These are phyloP conservation scores for Arctostaphylos glauca DNA, from an alignment of 148 eudicot species.

Conservation along the genomic window DNA sequence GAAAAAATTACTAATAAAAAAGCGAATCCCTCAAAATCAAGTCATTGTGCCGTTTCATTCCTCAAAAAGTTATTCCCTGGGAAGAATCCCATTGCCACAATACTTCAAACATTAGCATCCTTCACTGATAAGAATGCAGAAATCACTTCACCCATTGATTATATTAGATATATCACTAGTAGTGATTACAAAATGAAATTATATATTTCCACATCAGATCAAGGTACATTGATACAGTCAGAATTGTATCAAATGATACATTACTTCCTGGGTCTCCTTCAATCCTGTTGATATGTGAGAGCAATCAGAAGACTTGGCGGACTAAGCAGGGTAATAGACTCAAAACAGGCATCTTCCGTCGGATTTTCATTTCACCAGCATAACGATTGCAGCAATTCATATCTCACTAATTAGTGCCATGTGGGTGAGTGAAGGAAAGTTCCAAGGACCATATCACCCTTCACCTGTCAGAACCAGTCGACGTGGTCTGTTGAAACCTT, in stretches of 20 bases:
- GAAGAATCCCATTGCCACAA: not conserved
- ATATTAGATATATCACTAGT: not conserved
- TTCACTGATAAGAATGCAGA: not conserved
- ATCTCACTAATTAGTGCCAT: not conserved
- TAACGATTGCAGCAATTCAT: not conserved
- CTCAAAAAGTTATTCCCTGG: not conserved
- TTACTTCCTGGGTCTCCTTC: not conserved
- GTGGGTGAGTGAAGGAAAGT: not conserved
- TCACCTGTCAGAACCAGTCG: conserved; percentile 55
- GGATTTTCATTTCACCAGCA: conserved; percentile 9
- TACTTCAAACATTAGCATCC: no score
- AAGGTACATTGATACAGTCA: not conserved
- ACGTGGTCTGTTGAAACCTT: conserved; percentile 61
- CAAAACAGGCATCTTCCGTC: not conserved
- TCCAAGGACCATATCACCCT: not conserved
- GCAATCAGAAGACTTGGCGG: not conserved
- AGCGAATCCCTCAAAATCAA: no score
- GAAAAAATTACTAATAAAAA: no score
- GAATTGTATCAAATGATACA: not conserved
- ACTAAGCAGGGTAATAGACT: not conserved
- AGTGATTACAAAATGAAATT: not conserved
- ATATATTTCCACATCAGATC: not conserved
- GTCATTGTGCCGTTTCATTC: not conserved
- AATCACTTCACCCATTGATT: not conserved
- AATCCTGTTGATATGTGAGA: not conserved